Evolutionary conservation across 2,329 filamentous ascomycete genomes (phyloP).

Genomic region (Curvularia sp.): DNA sequence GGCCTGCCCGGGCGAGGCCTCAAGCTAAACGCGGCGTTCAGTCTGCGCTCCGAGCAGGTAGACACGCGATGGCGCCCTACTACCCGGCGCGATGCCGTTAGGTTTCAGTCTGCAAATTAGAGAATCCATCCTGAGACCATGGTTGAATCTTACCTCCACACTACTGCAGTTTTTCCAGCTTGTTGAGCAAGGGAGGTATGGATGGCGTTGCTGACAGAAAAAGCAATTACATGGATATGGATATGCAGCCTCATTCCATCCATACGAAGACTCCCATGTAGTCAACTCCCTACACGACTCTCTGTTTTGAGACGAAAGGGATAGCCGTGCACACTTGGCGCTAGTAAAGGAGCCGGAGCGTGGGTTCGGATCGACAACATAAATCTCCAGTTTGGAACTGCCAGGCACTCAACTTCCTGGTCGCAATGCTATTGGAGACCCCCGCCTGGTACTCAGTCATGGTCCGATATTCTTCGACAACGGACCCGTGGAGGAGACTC

Average conservation of each 20-base stretch:
- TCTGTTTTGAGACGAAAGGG: conserved; percentile 16
- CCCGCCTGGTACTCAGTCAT: not conserved
- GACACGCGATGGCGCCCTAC: conserved; percentile 29
- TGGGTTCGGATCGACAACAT: conserved; percentile 28
- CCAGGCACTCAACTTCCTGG: not conserved
- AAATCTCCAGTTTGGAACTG: conserved; percentile 16
- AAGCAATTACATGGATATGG: conserved; percentile 22
- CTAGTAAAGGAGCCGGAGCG: conserved; percentile 24
- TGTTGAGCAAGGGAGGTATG: conserved; percentile 8
- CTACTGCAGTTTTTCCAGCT: not conserved
- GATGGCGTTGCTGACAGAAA: not conserved
- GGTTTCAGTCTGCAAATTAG: conserved; percentile 27
- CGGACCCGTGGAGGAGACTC: not conserved
- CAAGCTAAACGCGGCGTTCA: conserved; percentile 31
- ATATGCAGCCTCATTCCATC: conserved; percentile 10
- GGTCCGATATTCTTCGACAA: not conserved
- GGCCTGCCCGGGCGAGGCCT: conserved; percentile 20
- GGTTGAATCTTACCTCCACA: conserved; percentile 2
- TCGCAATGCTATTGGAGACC: conserved; percentile 6
- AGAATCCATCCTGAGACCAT: conserved; percentile 3
- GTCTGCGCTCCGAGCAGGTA: conserved; percentile 29
- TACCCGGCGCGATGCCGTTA: conserved; percentile 30
- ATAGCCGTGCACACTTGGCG: conserved; percentile 28
- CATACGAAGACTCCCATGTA: conserved; percentile 3
- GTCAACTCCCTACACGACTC: conserved; percentile 8